Evolutionary conservation across 768 basidiomycete genomes (phyloP).

Genomic region (Boletus vinaceobasis): DNA sequence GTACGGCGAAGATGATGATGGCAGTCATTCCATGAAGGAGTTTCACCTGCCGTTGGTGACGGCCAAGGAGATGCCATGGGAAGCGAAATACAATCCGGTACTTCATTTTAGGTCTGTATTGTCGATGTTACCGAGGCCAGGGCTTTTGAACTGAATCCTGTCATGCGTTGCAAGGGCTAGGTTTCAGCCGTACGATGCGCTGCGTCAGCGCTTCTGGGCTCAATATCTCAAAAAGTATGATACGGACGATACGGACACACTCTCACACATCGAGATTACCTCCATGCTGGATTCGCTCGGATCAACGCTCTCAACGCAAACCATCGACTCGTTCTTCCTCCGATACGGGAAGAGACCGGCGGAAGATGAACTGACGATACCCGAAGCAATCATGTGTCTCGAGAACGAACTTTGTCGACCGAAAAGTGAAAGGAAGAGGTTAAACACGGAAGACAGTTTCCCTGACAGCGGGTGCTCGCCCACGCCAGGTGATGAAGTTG

Average conservation of each 20-base stretch:
- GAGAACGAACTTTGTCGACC: conserved; percentile 81
- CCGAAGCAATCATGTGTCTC: conserved; percentile 79
- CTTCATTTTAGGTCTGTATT: conserved; percentile 58
- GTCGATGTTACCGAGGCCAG: background rate
- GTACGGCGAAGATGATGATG: conserved; percentile 35
- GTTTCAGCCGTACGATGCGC: conserved; percentile 91
- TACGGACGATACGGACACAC: conserved; percentile 67
- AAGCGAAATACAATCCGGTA: conserved; percentile 64
- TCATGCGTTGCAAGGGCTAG: conserved; percentile 58
- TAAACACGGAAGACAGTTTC: conserved; percentile 47
- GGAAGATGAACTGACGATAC: conserved; percentile 69
- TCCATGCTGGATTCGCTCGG: conserved; percentile 97
- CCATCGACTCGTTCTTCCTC: conserved; percentile 80
- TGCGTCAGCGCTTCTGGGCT: conserved; percentile 88
- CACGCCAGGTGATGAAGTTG: conserved; percentile 46
- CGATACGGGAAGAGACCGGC: conserved; percentile 60
- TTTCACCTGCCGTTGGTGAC: conserved; percentile 63
- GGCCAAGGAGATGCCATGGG: conserved; percentile 65
- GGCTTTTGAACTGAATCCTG: conserved; percentile 3
- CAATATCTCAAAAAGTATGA: conserved; percentile 90
- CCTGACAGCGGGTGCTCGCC: conserved; percentile 48
- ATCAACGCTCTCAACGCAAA: conserved; percentile 79
- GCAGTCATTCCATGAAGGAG: conserved; percentile 59
- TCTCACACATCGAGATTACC: conserved; percentile 84
- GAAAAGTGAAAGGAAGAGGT: conserved; percentile 61